Percentiles rank a stretch among this genome's conserved stretches.
Conservation (phyloP, 2,329 filamentous ascomycete genomes). For the Penicillium vulpinum region DNA sequence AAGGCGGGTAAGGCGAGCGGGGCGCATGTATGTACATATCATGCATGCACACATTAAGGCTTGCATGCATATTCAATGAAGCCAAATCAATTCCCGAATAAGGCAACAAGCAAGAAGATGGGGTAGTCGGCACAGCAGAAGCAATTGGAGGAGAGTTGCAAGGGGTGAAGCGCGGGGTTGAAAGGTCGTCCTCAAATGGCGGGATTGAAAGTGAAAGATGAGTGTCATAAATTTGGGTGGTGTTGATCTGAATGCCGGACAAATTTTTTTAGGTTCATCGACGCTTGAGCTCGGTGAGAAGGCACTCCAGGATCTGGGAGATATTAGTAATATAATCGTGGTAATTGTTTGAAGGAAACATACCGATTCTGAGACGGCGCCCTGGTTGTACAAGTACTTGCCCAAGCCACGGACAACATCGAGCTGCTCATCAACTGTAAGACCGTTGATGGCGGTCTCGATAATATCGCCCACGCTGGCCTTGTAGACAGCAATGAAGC, state of each 20-base stretch:
- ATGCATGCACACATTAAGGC: constrained; percentile 13
- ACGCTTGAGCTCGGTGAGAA: constrained; percentile 38
- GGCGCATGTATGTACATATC: constrained; percentile 11
- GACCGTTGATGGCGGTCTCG: constrained; percentile 86
- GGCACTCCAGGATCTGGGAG: constrained; percentile 39
- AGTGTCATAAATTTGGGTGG: constrained; percentile 15
- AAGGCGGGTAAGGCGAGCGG: constrained; percentile 8
- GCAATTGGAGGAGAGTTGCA: constrained; percentile 6
- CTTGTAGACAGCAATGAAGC: constrained; percentile 89
- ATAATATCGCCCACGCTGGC: constrained; percentile 82
- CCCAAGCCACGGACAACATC: constrained; percentile 67
- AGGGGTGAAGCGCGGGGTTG: constrained; percentile 9
- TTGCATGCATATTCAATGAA: constrained; percentile 14
- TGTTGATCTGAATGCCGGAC: constrained; percentile 5
- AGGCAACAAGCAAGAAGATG: constrained; percentile 9
- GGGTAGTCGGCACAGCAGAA: constrained; percentile 11
- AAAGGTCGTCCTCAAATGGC: constrained; percentile 9
- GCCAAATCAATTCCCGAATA: constrained; percentile 4
- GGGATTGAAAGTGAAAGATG: constrained; percentile 12
- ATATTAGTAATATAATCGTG: constrained; percentile 17
- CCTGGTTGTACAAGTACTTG: constrained; percentile 66
- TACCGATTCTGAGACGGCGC: constrained; percentile 57
- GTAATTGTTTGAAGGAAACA: constrained; percentile 12
- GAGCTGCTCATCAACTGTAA: constrained; percentile 83
- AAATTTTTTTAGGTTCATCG: constrained; percentile 22